A percentile compares a stretch with the other conserved stretches of the same genome.
phyloP scores from a whole-genome alignment of 148 eudicot genomes.

The Amaranthus palmeri region DNA sequence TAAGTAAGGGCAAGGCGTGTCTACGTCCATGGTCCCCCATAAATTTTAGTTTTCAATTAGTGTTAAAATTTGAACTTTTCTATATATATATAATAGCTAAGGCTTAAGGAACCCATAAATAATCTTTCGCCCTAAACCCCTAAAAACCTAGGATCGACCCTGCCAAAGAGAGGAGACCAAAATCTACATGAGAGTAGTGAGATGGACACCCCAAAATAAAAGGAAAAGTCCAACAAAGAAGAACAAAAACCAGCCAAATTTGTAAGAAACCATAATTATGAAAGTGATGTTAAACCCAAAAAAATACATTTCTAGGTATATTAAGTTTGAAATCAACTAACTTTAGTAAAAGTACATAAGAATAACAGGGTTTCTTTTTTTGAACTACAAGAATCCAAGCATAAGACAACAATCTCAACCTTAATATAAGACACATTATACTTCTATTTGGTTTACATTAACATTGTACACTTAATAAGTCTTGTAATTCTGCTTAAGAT shows the following conservation, averaged over 20 bases:
- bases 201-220: neutral
- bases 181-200: neutral
- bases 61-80: no score
- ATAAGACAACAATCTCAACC: conserved; percentile 1
- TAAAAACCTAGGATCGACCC: no score
- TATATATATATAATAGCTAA: no score
- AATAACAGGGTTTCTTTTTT: neutral
- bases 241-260: neutral
- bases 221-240: conserved; percentile 1
- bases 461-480: no score
- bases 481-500: no score
- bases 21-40: no score
- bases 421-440: neutral
- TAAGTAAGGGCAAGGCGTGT: no score
- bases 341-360: neutral
- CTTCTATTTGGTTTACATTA: no score
- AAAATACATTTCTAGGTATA: neutral
- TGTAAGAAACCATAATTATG: neutral
- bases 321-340: conserved; percentile 1
- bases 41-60: no score
- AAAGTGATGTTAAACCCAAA: neutral
- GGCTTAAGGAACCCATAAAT: no score
- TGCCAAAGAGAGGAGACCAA: no score
- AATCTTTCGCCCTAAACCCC: no score
- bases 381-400: neutral